Conservation (phyloP, 495 filamentous ascomycete species). For the Eremomyces bilateralis region DNA sequence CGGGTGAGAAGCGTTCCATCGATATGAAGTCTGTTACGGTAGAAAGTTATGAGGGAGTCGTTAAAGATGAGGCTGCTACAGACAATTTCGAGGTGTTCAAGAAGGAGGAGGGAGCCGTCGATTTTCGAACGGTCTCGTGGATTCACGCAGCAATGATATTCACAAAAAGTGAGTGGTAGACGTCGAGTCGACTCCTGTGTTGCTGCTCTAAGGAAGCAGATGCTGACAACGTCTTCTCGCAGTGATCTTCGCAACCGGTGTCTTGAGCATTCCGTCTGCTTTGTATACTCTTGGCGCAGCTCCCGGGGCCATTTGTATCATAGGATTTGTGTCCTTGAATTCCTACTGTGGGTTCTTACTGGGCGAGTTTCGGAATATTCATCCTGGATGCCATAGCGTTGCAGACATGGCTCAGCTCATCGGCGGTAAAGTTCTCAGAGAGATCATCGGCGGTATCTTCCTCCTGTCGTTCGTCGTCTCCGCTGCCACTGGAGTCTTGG, state of each 20-base stretch:
- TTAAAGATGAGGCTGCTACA: no score
- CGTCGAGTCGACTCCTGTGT: no score
- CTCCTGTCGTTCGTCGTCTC: not conserved
- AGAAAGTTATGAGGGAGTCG: no score
- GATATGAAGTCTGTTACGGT: no score
- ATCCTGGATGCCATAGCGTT: conserved; percentile 19
- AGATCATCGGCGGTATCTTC: not conserved
- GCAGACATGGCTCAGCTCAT: conserved; percentile 21
- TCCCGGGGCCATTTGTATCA: not conserved
- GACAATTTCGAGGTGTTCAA: conserved; percentile 30
- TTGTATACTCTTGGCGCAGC: not conserved
- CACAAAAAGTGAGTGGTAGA: conserved; percentile 24
- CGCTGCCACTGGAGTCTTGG: not conserved
- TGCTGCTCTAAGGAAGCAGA: not conserved
- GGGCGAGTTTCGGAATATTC: conserved; percentile 8
- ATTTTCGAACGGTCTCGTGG: conserved; percentile 38
- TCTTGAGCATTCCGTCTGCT: not conserved
- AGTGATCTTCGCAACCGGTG: conserved; percentile 1
- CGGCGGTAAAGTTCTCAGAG: conserved; percentile 9
- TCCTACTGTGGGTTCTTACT: conserved; percentile 16
- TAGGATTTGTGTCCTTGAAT: conserved; percentile 23
- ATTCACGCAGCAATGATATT: conserved; percentile 34
- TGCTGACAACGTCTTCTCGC: not conserved
- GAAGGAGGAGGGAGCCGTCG: conserved; percentile 24
- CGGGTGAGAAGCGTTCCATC: no score